These are phyloP conservation scores for Carex pumila DNA, from an alignment of 176 grass and related monocot genomes.

Conservation along the genomic window DNA sequence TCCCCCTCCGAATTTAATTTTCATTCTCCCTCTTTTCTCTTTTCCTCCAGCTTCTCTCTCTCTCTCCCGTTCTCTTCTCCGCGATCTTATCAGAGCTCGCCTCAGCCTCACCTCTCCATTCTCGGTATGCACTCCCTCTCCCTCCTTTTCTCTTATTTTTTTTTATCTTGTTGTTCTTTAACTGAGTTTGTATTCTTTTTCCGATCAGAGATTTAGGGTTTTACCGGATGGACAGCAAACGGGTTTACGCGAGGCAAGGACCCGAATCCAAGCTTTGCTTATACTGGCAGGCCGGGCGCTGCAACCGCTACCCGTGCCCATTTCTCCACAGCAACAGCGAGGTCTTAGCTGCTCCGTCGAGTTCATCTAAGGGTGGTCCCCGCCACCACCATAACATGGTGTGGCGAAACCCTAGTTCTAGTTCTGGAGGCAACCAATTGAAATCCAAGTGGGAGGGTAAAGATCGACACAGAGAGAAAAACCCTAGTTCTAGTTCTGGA, in stretches of 20 bases:
- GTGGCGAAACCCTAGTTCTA: constrained; percentile 58
- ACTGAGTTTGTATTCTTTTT: too few relatives aligned
- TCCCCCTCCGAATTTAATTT: too few relatives aligned
- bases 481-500: constrained; percentile 28
- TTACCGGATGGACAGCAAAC: constrained; percentile 21
- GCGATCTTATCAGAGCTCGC: too few relatives aligned
- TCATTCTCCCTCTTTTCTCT: too few relatives aligned
- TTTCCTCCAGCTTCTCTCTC: too few relatives aligned
- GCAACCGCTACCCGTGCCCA: constrained; percentile 81
- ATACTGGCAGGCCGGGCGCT: constrained; percentile 74
- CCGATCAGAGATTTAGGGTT: background rate
- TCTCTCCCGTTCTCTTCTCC: too few relatives aligned
- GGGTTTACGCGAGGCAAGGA: background rate
- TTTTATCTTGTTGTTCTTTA: too few relatives aligned
- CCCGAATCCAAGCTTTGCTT: constrained; percentile 48
- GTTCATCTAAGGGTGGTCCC: constrained; percentile 28
- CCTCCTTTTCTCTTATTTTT: too few relatives aligned
- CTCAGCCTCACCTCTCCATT: too few relatives aligned
- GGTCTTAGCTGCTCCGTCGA: constrained; percentile 24
- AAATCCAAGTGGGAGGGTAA: too few relatives aligned
- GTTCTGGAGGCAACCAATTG: background rate
- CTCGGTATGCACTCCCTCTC: too few relatives aligned
- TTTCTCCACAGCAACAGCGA: constrained; percentile 95
- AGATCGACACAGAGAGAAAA: background rate
- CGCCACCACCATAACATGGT: constrained; percentile 43